These are phyloP conservation scores for Austroboletus novae-zelandiae DNA, from an alignment of 1,284 basidiomycete genomes.

Conservation along the genomic window DNA sequence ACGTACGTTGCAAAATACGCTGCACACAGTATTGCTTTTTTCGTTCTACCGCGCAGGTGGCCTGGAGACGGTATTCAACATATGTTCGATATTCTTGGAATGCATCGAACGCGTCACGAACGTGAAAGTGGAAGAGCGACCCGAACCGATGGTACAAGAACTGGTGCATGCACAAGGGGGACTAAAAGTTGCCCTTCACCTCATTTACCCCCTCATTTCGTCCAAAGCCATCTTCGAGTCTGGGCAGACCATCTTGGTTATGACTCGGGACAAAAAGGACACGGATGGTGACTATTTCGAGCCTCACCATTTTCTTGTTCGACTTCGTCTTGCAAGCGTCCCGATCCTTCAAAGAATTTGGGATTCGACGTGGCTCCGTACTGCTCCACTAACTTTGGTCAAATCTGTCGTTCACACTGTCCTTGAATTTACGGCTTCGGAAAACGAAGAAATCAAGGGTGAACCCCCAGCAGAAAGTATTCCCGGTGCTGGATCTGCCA, in stretches of 20 bases:
- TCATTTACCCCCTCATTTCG: constrained; percentile 77
- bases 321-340: constrained; percentile 69
- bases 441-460: constrained; percentile 70
- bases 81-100: constrained; percentile 57
- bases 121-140: constrained; percentile 51
- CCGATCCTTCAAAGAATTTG: constrained; percentile 74
- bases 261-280: constrained; percentile 76
- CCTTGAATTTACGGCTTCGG: constrained; percentile 79
- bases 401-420: constrained; percentile 76
- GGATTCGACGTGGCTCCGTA: constrained; percentile 81
- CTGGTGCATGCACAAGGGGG: constrained; percentile 77
- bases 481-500: constrained; percentile 27
- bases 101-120: constrained; percentile 54
- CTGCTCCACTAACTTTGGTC: constrained; percentile 71
- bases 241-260: constrained; percentile 73
- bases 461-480: constrained; percentile 28
- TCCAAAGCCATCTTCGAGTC: constrained; percentile 84
- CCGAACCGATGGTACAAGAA: constrained; percentile 57
- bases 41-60: constrained; percentile 77
- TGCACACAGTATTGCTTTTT: constrained; percentile 81
- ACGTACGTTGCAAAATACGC: constrained; percentile 65
- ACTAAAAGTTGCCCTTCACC: constrained; percentile 77
- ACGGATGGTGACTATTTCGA: constrained; percentile 79
- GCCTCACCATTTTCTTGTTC: constrained; percentile 83
- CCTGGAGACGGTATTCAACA: constrained; percentile 63